Evolutionary conservation across 352 stramenopile genomes (phyloP), one percentile per base, ranked within the genome.

Genomic region (Aphanomyces astaci): DNA sequence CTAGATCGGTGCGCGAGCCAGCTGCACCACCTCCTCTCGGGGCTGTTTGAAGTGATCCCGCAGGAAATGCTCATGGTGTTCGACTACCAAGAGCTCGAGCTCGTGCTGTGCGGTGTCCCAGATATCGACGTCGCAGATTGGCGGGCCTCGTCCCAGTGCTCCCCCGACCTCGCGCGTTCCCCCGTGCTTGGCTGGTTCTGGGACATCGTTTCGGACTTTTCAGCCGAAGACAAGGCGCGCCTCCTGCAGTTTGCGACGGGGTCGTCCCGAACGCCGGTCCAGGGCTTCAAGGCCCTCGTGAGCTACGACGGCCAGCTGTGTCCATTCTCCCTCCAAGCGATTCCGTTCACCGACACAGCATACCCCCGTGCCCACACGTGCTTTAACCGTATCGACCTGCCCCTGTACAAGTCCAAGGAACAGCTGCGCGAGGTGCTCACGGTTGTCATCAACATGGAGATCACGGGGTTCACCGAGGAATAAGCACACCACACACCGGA

Each of bases 61-160:
- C 94, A 98, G 70, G 87, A 92, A 17, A 75, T 99, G 40, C 78
- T 99, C 28, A 97, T 96, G 49, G 77, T 99, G 10, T 99, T 99
- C 78, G 96, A 99, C 74, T 99, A 98, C 76, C 96, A 99, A 76
- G 96, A 99, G 74, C 81, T 99, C 0, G 96, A 99, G 74, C 72
- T 99, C 48, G 78, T 99, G 2, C 97, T 99, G 84, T 98, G 96
- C 77, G 96, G 95, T 73, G 82, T 93, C 3, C 85, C 85, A 9
- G 82, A 76, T 3, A 89, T 91, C 51, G 80, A 94, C 46, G 79
- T 85, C 15, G 79, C 92, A 51, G 83, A 90, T 63, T 90, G 78
- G 81, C 86, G 84, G 72, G 90, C 89, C 62, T 82, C 91, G 73
- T 87, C 82, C 3, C 80, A 91, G 46, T 91, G 86, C 60, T 59